A percentile compares a stretch with the other conserved stretches of the same genome.
These are phyloP conservation scores for Striga hermonthica DNA, from an alignment of 305 asterid genomes.

Conservation along the genomic window DNA sequence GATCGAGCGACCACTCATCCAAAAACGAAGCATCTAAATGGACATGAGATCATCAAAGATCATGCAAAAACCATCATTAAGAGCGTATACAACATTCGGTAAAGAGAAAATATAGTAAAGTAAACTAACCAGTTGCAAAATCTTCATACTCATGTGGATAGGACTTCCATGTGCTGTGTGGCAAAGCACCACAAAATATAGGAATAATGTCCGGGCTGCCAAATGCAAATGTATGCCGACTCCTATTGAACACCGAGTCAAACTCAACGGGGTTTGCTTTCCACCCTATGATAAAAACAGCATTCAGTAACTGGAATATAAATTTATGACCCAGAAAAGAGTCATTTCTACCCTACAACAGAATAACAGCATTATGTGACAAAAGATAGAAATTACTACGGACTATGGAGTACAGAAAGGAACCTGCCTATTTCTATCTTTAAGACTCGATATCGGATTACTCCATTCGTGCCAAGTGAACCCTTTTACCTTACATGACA, in stretches of 20 bases:
- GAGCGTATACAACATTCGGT: constrained; percentile 16
- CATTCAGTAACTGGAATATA: constrained; percentile 21
- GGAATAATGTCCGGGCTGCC: constrained; percentile 98
- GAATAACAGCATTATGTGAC: no score
- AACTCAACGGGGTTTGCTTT: constrained; percentile 97
- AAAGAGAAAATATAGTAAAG: constrained; percentile 9
- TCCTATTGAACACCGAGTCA: constrained; percentile 93
- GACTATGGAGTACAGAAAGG: not conserved
- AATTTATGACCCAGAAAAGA: no score
- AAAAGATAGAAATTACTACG: constrained; percentile 18
- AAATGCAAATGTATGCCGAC: constrained; percentile 86
- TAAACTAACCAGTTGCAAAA: constrained; percentile 84
- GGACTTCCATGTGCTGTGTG: constrained; percentile 84
- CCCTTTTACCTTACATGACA: no score
- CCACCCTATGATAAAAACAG: constrained; percentile 63
- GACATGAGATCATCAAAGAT: constrained; percentile 30
- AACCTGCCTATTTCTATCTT: constrained; percentile 8
- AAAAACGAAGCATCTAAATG: constrained; percentile 91
- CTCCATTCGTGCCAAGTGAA: not conserved
- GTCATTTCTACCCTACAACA: no score
- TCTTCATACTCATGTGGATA: constrained; percentile 91
- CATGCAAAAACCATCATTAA: constrained; percentile 10
- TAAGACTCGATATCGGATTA: no score
- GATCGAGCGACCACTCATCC: constrained; percentile 98
- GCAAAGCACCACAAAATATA: constrained; percentile 83